Conservation (phyloP, 2,329 filamentous ascomycete genomes). For the Aspergillus sp. region DNA sequence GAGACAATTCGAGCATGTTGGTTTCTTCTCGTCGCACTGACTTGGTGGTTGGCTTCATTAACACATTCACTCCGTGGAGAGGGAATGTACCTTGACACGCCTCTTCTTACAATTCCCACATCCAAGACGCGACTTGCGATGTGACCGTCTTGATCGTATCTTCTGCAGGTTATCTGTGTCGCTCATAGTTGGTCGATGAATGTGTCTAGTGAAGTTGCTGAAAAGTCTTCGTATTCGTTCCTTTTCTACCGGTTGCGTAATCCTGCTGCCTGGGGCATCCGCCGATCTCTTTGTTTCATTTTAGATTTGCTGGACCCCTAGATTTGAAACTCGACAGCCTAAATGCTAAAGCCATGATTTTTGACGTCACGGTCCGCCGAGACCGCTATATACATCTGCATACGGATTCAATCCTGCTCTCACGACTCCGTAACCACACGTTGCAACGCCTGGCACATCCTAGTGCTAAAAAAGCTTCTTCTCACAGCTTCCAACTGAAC, state of each 20-base stretch:
- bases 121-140: constrained; percentile 40
- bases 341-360: too few species aligned
- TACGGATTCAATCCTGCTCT: too few species aligned
- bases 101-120: constrained; percentile 41
- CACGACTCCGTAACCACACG: too few species aligned
- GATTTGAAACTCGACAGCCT: too few species aligned
- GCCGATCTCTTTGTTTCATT: too few species aligned
- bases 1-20: constrained; percentile 35
- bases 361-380: too few species aligned
- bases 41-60: neutral
- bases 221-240: constrained; percentile 22
- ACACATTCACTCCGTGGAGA: neutral
- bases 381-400: too few species aligned
- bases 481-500: too few species aligned
- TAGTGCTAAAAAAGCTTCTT: too few species aligned
- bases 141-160: constrained; percentile 32
- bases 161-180: constrained; percentile 6
- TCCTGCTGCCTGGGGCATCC: constrained; percentile 13
- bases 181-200: constrained; percentile 10
- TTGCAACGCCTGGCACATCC: too few species aligned
- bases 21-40: constrained; percentile 42
- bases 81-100: constrained; percentile 38
- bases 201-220: constrained; percentile 1
- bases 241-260: constrained; percentile 13
- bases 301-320: too few species aligned